A percentile compares a stretch with the other conserved stretches of the same genome.
Conservation (phyloP, 2,329 filamentous ascomycete species). For the Cryoendolithus antarcticus region DNA sequence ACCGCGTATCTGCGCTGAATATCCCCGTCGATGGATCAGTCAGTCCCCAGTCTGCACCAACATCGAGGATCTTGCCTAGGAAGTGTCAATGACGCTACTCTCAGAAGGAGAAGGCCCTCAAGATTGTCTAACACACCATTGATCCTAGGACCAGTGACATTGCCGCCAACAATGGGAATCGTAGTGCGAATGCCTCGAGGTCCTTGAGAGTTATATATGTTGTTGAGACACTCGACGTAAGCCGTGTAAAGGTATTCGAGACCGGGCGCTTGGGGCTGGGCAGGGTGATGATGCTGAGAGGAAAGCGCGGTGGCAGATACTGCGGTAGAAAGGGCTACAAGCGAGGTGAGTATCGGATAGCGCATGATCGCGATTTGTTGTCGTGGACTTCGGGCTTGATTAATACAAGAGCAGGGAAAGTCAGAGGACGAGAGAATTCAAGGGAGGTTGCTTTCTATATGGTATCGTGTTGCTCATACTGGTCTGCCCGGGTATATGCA, state of each 20-base stretch:
- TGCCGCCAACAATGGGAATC: slow-evolving; percentile 21
- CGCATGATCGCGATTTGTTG: neutral
- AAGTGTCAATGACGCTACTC: neutral
- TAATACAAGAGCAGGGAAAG: too few species aligned
- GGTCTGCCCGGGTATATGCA: too few species aligned
- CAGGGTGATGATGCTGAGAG: slow-evolving; percentile 1
- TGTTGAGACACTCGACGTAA: slow-evolving; percentile 14
- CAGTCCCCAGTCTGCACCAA: slow-evolving; percentile 29
- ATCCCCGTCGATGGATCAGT: slow-evolving; percentile 18
- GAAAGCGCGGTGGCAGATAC: slow-evolving; percentile 4
- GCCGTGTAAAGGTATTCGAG: slow-evolving; percentile 21
- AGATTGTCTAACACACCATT: neutral
- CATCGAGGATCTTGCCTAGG: slow-evolving; percentile 18
- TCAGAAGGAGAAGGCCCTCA: too few species aligned
- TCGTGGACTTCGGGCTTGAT: too few species aligned
- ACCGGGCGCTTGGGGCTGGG: slow-evolving; percentile 10
- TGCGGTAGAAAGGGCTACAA: slow-evolving; percentile 4
- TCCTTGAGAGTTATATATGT: slow-evolving; percentile 15
- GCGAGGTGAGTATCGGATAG: slow-evolving; percentile 3
- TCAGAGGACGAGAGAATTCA: too few species aligned
- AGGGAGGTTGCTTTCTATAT: too few species aligned
- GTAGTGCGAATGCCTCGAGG: slow-evolving; percentile 17
- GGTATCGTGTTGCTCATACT: too few species aligned
- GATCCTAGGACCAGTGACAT: slow-evolving; percentile 19
- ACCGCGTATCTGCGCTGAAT: slow-evolving; percentile 25